Evolutionary conservation across 441 rosid species (phyloP), one percentile per base, ranked within the genome.

Genomic region (Croton setiger): DNA sequence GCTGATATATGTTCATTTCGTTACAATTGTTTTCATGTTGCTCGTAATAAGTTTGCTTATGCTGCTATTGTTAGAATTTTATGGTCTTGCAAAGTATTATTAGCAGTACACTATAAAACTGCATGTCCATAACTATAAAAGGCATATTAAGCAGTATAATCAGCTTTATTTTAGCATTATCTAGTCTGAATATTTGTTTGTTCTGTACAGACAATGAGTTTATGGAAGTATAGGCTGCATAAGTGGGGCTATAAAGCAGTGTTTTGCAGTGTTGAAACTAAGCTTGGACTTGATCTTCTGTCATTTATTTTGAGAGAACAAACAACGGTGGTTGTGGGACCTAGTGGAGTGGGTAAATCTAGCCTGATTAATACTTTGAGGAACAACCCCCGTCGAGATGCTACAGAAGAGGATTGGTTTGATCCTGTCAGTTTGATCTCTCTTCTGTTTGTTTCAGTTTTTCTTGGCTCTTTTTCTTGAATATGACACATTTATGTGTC

Each of bases 291-390:
- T 62, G 92, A 87, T 61, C 72, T 82, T 0, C 85, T 93, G 47
- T 84, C 91, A 4, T 83, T 70, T 39, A 66, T 66, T 51, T 63
- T 93, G 83, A 82, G 84, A 73, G 84, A 88, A 78, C 95, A 88
- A 71, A 93, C 91, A 14, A 86, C 91, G 9, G 98, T 93, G 59
- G 79, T 91, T 60, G 95, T 91, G 44, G 97, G 97, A 47, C 98
- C 98, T 13, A 93, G 98, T 78, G 98, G 98, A 76, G 98, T 91
- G 21, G 97, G 98, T 59, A 94, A 94, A 76, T 91, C 97, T 35
- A 94, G 98, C 73, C 79, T 94, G 49, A 94, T 94, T 64, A 94
- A 94, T 70, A 81, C 82, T 31, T 68, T 94, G 75, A 84, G 97
- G 74, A 88, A 83, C 73, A 76, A 81, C 56, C 69, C 80, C 51